Evolutionary conservation across 768 basidiomycete species (phyloP).

Genomic region (Galerina sulciceps): DNA sequence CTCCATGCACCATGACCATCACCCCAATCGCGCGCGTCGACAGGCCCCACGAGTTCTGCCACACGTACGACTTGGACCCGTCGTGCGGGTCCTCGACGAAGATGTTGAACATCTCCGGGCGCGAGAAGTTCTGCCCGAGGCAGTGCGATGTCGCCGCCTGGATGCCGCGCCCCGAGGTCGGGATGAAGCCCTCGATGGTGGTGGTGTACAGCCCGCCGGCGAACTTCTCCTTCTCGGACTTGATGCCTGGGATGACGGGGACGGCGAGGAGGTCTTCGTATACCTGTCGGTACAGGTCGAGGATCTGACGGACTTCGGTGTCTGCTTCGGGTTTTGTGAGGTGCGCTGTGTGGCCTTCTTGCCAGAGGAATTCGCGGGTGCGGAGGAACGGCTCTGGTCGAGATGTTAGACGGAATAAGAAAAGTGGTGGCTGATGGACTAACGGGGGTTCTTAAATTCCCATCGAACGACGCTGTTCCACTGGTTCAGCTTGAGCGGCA

Average conservation of each 20-base stretch:
- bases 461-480: conserved; percentile 99
- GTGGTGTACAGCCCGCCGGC: conserved; percentile 98
- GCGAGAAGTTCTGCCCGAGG: conserved; percentile 97
- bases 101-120: conserved; percentile 97
- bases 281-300: conserved; percentile 93
- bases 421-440: conserved; percentile 29
- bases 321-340: conserved; percentile 90
- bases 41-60: conserved; percentile 99
- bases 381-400: conserved; percentile 92
- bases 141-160: conserved; percentile 98
- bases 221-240: conserved; percentile 99
- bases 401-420: neutral
- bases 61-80: conserved; percentile 73
- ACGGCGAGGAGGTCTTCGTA: conserved; percentile 98
- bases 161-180: conserved; percentile 95
- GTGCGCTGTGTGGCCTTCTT: conserved; percentile 98
- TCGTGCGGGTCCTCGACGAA: conserved; percentile 93
- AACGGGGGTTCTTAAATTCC: conserved; percentile 99
- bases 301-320: conserved; percentile 88
- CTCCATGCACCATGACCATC: conserved; percentile 99
- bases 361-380: conserved; percentile 99
- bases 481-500: conserved; percentile 96
- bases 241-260: conserved; percentile 95
- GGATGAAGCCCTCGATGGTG: conserved; percentile 97
- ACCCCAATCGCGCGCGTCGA: conserved; percentile 96